Conservation (phyloP, 306 rosid species). For the Glycine tomentella region DNA sequence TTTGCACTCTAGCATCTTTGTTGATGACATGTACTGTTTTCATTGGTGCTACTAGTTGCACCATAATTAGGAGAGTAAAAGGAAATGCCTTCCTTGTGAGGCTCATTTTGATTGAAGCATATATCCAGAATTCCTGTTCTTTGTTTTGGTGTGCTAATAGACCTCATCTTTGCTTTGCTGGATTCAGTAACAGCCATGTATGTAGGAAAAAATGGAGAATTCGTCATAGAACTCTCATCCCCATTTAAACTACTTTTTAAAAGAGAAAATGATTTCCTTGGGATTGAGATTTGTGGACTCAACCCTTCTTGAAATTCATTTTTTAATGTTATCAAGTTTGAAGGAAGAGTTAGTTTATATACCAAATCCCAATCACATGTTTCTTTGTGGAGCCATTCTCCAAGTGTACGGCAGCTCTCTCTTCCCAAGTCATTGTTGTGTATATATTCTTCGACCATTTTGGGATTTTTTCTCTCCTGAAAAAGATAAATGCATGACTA, state of each 20-base stretch:
- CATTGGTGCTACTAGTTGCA: constrained; percentile 43
- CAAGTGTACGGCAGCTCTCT: constrained; percentile 53
- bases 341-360: constrained; percentile 42
- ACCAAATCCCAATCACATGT: constrained; percentile 42
- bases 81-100: constrained; percentile 38
- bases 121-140: constrained; percentile 58
- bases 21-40: constrained; percentile 32
- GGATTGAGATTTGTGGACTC: constrained; percentile 50
- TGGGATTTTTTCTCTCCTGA: constrained; percentile 67
- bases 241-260: constrained; percentile 50
- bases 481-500: constrained; percentile 22
- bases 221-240: constrained; percentile 53
- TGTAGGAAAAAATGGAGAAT: constrained; percentile 63
- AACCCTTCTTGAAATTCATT: constrained; percentile 45
- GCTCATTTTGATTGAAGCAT: constrained; percentile 43
- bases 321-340: constrained; percentile 38
- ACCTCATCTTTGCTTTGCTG: constrained; percentile 67
- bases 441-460: constrained; percentile 53
- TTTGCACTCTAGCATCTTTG: constrained; percentile 7
- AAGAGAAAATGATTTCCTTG: constrained; percentile 67
- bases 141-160: constrained; percentile 76
- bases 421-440: constrained; percentile 46
- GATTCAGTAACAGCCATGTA: constrained; percentile 69
- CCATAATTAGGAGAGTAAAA: constrained; percentile 48
- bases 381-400: constrained; percentile 58